phyloP scores from a whole-genome alignment of 2,329 filamentous ascomycete species.

The Dothidotthia symphoricarpi region DNA sequence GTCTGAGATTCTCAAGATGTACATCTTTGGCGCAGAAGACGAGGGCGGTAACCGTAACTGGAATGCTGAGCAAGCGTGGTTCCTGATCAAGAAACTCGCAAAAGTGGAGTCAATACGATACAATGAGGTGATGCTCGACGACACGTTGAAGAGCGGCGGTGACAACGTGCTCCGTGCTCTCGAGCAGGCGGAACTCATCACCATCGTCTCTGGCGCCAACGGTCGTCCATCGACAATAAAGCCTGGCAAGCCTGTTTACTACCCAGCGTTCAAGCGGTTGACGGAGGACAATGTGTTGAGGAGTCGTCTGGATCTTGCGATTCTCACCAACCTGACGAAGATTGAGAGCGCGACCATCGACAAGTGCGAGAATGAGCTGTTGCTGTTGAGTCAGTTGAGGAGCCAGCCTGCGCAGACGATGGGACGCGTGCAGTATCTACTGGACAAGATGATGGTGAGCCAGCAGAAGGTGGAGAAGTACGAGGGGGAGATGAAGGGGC shows the following conservation, averaged over 20 bases:
- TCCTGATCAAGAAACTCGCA: constrained; percentile 76
- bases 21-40: constrained; percentile 64
- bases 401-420: constrained; percentile 67
- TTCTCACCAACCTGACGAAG: constrained; percentile 67
- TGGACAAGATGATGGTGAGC: constrained; percentile 69
- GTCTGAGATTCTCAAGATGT: constrained; percentile 91
- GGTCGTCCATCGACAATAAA: constrained; percentile 76
- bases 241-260: constrained; percentile 82
- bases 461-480: constrained; percentile 72
- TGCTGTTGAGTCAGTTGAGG: constrained; percentile 66
- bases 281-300: constrained; percentile 69
- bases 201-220: constrained; percentile 64
- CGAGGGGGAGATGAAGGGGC: constrained; percentile 66
- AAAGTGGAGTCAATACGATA: constrained; percentile 69
- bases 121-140: constrained; percentile 77
- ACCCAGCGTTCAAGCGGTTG: constrained; percentile 74
- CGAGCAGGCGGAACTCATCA: constrained; percentile 81
- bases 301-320: constrained; percentile 66
- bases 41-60: constrained; percentile 60
- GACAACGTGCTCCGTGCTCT: constrained; percentile 77
- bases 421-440: constrained; percentile 67
- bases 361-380: constrained; percentile 76
- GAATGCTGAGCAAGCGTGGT: constrained; percentile 87
- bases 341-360: constrained; percentile 72
- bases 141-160: constrained; percentile 69